Conservation (phyloP, 2,329 filamentous ascomycete species). For the Aspergillus sergii region DNA sequence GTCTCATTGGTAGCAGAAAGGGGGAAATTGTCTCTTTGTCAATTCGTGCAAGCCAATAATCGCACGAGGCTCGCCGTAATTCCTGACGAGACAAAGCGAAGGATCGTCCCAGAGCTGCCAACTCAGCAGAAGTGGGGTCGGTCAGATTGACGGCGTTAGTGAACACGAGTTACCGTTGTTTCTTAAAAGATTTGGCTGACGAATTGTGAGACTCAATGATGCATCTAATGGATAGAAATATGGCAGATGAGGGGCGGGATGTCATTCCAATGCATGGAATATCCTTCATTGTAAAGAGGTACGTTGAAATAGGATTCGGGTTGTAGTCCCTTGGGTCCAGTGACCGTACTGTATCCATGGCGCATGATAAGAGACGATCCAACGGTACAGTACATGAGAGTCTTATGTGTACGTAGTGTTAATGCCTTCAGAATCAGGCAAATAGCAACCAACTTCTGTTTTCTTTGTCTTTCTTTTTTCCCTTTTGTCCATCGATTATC, state of each 20-base stretch:
- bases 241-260: background rate
- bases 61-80: conserved; percentile 4
- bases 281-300: background rate
- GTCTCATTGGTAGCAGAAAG: conserved; percentile 19
- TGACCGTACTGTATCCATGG: background rate
- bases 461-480: conserved; percentile 12
- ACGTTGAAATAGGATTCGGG: background rate
- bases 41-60: conserved; percentile 19
- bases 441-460: background rate
- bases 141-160: conserved; percentile 4
- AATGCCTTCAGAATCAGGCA: conserved; percentile 18
- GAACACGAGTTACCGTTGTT: conserved; percentile 7
- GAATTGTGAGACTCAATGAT: background rate
- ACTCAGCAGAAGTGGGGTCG: conserved; percentile 22
- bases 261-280: background rate
- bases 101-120: conserved; percentile 21
- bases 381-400: background rate
- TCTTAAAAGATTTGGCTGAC: background rate
- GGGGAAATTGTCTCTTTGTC: conserved; percentile 11
- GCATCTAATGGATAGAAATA: background rate
- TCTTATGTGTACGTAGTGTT: background rate
- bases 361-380: background rate
- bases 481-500: background rate
- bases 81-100: conserved; percentile 7
- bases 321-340: background rate